Percentiles rank a stretch among this genome's conserved stretches.
Evolutionary conservation across 495 filamentous ascomycete genomes (phyloP).

Genomic region (Podospora appendiculata): DNA sequence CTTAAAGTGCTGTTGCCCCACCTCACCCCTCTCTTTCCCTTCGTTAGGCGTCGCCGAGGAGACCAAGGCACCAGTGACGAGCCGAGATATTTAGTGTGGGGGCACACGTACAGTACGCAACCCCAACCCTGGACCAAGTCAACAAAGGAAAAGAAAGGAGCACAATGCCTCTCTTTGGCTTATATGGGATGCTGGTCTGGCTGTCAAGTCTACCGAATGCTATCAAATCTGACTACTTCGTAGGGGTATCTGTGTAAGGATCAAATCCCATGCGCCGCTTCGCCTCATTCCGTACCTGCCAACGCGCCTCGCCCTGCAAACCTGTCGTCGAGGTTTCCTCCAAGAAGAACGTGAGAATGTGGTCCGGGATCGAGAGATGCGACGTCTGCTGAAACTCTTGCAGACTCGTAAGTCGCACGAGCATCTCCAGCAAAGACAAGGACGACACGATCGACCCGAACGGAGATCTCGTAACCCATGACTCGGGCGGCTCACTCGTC

Average conservation of each 20-base stretch:
- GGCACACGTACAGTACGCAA: too few relatives aligned
- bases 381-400: slow-evolving; percentile 95
- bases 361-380: slow-evolving; percentile 89
- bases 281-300: slow-evolving; percentile 63
- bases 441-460: slow-evolving; percentile 62
- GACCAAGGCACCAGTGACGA: too few relatives aligned
- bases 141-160: too few relatives aligned
- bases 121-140: too few relatives aligned
- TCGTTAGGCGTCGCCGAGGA: too few relatives aligned
- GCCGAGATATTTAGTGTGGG: too few relatives aligned
- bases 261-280: slow-evolving; percentile 77
- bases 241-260: slow-evolving; percentile 28
- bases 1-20: too few relatives aligned
- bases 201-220: too few relatives aligned
- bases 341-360: slow-evolving; percentile 90
- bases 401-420: slow-evolving; percentile 85
- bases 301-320: slow-evolving; percentile 60
- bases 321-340: slow-evolving; percentile 72
- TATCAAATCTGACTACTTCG: neutral
- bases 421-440: slow-evolving; percentile 87
- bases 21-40: too few relatives aligned
- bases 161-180: too few relatives aligned
- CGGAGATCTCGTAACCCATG: slow-evolving; percentile 23
- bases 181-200: too few relatives aligned
- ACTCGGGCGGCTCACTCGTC: slow-evolving; percentile 2